Conservation (phyloP, 2,329 filamentous ascomycete genomes). For the Xylaria sp. region DNA sequence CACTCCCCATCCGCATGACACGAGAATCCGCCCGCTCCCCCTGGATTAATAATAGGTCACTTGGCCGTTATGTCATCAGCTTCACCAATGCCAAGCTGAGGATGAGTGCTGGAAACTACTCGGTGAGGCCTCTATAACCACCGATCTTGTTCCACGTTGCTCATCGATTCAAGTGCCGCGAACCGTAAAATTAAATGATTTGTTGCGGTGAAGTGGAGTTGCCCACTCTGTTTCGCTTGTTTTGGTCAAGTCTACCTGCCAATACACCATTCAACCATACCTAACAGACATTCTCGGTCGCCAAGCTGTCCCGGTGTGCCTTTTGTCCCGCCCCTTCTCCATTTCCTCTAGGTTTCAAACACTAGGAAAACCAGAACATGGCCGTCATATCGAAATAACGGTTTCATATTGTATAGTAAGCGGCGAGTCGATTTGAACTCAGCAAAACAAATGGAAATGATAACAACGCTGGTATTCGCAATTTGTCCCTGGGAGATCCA, state of each 20-base stretch:
- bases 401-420: conserved; percentile 13
- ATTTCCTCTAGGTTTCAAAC: not conserved
- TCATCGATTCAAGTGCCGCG: conserved; percentile 6
- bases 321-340: not conserved
- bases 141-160: conserved; percentile 11
- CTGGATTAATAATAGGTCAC: conserved; percentile 4
- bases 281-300: conserved; percentile 3
- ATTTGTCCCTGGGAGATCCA: conserved; percentile 35
- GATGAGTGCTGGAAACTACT: conserved; percentile 11
- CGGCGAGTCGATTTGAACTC: conserved; percentile 1
- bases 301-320: conserved; percentile 5
- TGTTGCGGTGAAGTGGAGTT: conserved; percentile 25
- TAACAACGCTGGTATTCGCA: conserved; percentile 35
- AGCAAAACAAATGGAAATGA: conserved; percentile 26
- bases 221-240: conserved; percentile 22
- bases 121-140: conserved; percentile 12
- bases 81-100: conserved; percentile 22
- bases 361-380: conserved; percentile 7
- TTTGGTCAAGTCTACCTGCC: conserved; percentile 26
- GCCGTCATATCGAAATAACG: conserved; percentile 11
- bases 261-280: conserved; percentile 8
- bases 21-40: conserved; percentile 2
- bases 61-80: not conserved
- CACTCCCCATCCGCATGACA: conserved; percentile 1
- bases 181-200: conserved; percentile 13